Base-by-base conservation (phyloP, 2,329 filamentous ascomycete genomes). In the Corynespora cassiicola region DNA sequence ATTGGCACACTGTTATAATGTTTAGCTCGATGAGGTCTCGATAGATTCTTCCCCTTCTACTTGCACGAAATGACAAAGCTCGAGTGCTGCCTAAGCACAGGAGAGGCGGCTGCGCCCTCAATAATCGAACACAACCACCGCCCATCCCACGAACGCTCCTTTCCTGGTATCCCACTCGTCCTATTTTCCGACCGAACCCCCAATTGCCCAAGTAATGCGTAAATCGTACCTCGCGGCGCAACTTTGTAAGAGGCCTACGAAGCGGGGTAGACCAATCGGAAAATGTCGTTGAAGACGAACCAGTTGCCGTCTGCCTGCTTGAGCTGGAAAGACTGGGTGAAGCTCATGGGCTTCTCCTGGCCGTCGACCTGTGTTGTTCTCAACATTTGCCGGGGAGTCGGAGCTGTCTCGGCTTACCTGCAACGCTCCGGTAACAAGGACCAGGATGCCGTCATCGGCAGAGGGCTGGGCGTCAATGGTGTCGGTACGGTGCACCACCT, bases 281-380 rank as follows among this genome's bases (percentile, higher is more conserved):
- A 97, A 69, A 97, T 75, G 71, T 97, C 92, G 78, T 97, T 96
- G 76, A 85, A 86, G 67, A 97, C 87, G 70, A 82, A 96, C 77
- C 87, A 96, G 73, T 79, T 84, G 57, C 84, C 86, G 33, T 61
- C 54, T 38, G 90, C 86, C 45, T 83, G 85, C 52, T 83, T 72
- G 48, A 97, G 85, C 72, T 95, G 87, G 81, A 97, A 97, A 39
- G 81, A 75, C 75, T 97, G 91, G 39, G 85, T 85, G 75, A 91
- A 99, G 80, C 82, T 90, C 86, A 96, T 94, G 28, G 90, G 88
- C 62, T 83, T 83, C 69, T 87, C 78, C 72, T 90, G 84, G 56
- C 91, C 90, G 52, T 96, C 90, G 58, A 95, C 85, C 90, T 95
- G 52, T 6, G 15, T 16, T 35, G 9, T 16, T 22, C 45, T 64